A percentile compares a stretch with the other conserved stretches of the same genome.
Evolutionary conservation across 2,329 filamentous ascomycete genomes (phyloP).

Genomic region (Ophiostoma piceae): DNA sequence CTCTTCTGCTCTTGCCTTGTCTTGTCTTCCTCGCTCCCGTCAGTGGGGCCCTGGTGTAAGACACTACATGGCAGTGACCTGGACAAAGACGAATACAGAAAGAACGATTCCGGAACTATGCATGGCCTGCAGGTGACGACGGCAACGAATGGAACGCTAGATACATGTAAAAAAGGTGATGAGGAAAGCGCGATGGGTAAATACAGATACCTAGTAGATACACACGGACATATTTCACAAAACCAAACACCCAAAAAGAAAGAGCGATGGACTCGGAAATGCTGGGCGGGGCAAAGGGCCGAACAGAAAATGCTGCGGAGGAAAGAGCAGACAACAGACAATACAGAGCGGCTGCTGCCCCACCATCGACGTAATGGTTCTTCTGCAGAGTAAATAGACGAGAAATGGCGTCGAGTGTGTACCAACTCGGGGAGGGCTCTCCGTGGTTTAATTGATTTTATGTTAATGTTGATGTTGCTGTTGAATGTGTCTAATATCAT

Average conservation of each 20-base stretch:
- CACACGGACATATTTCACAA: too few species aligned
- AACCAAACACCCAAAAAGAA: not conserved
- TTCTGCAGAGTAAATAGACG: not conserved
- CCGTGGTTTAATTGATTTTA: not conserved
- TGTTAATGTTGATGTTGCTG: not conserved
- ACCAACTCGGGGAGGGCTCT: not conserved
- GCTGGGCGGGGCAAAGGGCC: slow-evolving; percentile 23
- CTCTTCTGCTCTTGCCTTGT: not conserved
- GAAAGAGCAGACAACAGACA: not conserved
- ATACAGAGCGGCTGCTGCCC: slow-evolving; percentile 12
- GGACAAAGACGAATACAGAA: not conserved
- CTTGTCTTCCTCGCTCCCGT: slow-evolving; percentile 17
- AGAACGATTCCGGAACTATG: slow-evolving; percentile 14
- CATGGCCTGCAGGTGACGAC: slow-evolving; percentile 14
- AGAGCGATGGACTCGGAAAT: slow-evolving; percentile 4
- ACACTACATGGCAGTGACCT: slow-evolving; percentile 13
- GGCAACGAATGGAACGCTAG: slow-evolving; percentile 13
- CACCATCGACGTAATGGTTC: slow-evolving; percentile 24
- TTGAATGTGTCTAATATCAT: not conserved
- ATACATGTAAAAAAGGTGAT: not conserved
- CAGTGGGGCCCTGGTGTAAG: slow-evolving; percentile 22
- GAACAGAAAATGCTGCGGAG: slow-evolving; percentile 16
- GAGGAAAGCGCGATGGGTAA: not conserved
- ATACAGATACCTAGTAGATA: not conserved
- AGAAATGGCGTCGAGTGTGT: too few species aligned